Conservation (phyloP, 1,284 basidiomycete species). For the Paramarasmius palmivorus region DNA sequence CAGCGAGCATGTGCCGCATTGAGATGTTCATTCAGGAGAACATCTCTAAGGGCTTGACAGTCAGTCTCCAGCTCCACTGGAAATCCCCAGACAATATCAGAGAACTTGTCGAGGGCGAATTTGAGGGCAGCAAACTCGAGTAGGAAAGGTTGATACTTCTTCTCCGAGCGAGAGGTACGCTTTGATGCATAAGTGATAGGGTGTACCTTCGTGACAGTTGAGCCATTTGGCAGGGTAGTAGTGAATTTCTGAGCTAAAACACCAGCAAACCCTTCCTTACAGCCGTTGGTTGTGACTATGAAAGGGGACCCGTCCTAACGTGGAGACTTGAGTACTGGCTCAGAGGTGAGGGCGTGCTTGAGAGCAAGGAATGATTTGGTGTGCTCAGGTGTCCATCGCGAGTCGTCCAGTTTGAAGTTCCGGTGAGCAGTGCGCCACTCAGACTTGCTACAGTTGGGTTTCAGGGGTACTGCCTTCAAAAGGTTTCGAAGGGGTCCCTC, state of each 20-base stretch:
- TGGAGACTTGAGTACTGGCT: constrained; percentile 9
- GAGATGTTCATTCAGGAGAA: constrained; percentile 12
- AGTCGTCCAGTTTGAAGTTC: constrained; percentile 18
- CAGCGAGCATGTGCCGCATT: constrained; percentile 13
- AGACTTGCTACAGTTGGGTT: constrained; percentile 19
- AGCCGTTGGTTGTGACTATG: constrained; percentile 13
- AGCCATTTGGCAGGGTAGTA: neutral
- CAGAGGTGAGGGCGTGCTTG: neutral
- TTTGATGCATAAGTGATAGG: constrained; percentile 10
- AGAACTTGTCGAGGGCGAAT: constrained; percentile 19
- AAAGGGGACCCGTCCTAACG: constrained; percentile 13
- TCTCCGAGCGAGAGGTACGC: constrained; percentile 6
- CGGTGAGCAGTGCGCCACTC: constrained; percentile 23
- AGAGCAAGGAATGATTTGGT: constrained; percentile 16
- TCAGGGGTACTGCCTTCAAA: constrained; percentile 15
- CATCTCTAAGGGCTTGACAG: constrained; percentile 22
- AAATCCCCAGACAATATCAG: constrained; percentile 18
- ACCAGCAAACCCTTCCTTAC: constrained; percentile 19
- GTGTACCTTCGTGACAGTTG: neutral
- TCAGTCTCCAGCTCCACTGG: constrained; percentile 22
- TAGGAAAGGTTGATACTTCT: constrained; percentile 12
- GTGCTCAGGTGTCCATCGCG: constrained; percentile 27
- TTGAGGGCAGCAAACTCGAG: constrained; percentile 10
- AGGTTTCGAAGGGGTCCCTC: constrained; percentile 31
- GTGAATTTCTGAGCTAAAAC: constrained; percentile 13